Evolutionary conservation across 106 monocot species (phyloP).

Genomic region (Vanilla planifolia): DNA sequence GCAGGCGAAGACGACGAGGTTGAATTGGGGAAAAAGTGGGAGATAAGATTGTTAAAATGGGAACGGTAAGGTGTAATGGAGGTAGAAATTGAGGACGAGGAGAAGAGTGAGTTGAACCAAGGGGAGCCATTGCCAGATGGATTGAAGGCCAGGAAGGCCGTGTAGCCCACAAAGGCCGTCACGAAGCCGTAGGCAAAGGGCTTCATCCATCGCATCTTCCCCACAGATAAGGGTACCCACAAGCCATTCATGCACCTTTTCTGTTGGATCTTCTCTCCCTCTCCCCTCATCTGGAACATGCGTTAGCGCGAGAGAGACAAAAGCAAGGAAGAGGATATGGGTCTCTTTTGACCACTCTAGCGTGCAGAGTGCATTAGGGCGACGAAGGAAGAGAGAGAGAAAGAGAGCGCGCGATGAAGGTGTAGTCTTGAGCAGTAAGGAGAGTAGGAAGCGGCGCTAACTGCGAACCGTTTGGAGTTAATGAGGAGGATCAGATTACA

Average conservation of each 20-base stretch:
- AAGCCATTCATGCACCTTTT: neutral
- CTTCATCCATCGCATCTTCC: slow-evolving; percentile 26
- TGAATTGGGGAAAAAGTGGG: slow-evolving; percentile 47
- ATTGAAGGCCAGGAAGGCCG: slow-evolving; percentile 50
- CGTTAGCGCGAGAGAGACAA: neutral
- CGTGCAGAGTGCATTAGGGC: too few relatives aligned
- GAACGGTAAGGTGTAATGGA: slow-evolving; percentile 47
- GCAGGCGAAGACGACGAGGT: slow-evolving; percentile 7
- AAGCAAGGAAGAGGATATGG: too few relatives aligned
- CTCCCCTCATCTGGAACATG: neutral
- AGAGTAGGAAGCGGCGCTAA: too few relatives aligned
- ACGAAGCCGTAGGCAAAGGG: slow-evolving; percentile 45
- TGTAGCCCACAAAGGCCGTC: slow-evolving; percentile 52
- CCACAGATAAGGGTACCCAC: slow-evolving; percentile 3
- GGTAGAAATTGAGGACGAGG: slow-evolving; percentile 20
- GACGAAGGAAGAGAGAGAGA: neutral
- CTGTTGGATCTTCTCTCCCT: slow-evolving; percentile 6
- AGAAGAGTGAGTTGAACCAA: slow-evolving; percentile 49
- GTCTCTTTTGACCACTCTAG: too few relatives aligned
- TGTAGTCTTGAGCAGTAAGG: too few relatives aligned
- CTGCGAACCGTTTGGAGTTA: too few relatives aligned
- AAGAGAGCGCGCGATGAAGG: too few relatives aligned
- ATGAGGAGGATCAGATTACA: too few relatives aligned
- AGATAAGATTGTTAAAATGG: slow-evolving; percentile 44
- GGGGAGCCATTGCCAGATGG: slow-evolving; percentile 32